These are phyloP conservation scores for Exophiala mesophila DNA, from an alignment of 2,329 filamentous ascomycete genomes.

Conservation along the genomic window DNA sequence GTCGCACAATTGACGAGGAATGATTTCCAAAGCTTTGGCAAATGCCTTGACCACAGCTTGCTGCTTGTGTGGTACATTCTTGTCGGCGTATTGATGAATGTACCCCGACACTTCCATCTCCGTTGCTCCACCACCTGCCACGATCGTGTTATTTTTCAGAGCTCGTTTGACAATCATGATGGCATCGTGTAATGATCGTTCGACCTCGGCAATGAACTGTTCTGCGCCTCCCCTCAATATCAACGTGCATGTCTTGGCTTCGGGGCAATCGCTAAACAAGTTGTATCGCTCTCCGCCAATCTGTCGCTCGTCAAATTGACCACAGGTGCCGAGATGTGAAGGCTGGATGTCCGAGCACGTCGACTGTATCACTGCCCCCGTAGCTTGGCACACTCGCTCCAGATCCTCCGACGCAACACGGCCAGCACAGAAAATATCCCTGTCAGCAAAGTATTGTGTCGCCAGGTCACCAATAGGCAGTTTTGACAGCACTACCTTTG, in stretches of 20 bases:
- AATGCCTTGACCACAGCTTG: slow-evolving; percentile 97
- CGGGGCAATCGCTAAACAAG: slow-evolving; percentile 93
- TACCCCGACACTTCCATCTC: slow-evolving; percentile 98
- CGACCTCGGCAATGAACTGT: slow-evolving; percentile 98
- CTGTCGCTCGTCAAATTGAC: slow-evolving; percentile 87
- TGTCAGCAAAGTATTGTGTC: slow-evolving; percentile 91
- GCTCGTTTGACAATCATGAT: slow-evolving; percentile 99
- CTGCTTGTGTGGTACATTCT: slow-evolving; percentile 89
- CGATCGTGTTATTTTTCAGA: slow-evolving; percentile 89
- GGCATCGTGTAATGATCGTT: slow-evolving; percentile 94
- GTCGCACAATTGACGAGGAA: slow-evolving; percentile 94
- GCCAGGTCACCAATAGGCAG: slow-evolving; percentile 95
- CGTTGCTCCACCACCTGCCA: slow-evolving; percentile 86
- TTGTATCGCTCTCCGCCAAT: slow-evolving; percentile 98
- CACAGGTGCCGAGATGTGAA: slow-evolving; percentile 87
- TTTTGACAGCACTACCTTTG: slow-evolving; percentile 96
- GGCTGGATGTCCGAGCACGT: slow-evolving; percentile 92
- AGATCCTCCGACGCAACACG: slow-evolving; percentile 88
- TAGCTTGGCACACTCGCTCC: slow-evolving; percentile 92
- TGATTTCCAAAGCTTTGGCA: slow-evolving; percentile 93
- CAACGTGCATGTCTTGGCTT: slow-evolving; percentile 93
- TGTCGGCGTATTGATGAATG: slow-evolving; percentile 86
- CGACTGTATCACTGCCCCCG: slow-evolving; percentile 85
- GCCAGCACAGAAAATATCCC: slow-evolving; percentile 96
- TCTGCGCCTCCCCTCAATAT: slow-evolving; percentile 93